Percentiles rank a stretch among this genome's conserved stretches.
Evolutionary conservation across 768 basidiomycete species (phyloP).

Genomic region (Lentinula lateritia): DNA sequence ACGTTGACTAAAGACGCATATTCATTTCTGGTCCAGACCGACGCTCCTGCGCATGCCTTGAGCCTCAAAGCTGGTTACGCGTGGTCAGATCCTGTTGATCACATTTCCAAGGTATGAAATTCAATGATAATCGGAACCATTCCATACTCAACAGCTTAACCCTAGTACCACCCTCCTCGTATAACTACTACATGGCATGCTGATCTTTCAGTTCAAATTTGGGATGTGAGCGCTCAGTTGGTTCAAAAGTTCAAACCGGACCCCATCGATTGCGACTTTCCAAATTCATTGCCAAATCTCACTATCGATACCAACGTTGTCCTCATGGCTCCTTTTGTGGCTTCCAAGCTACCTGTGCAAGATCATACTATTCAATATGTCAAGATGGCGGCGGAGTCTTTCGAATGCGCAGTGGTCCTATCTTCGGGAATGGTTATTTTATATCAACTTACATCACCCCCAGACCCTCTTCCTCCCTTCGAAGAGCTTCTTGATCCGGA

Average conservation of each 20-base stretch:
- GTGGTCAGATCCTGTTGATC: slow-evolving; percentile 50
- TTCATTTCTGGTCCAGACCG: slow-evolving; percentile 28
- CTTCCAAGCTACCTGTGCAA: background rate
- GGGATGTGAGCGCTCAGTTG: slow-evolving; percentile 69
- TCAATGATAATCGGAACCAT: background rate
- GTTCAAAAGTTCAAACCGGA: slow-evolving; percentile 39
- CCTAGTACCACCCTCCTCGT: slow-evolving; percentile 56
- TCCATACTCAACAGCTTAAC: background rate
- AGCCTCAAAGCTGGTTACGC: slow-evolving; percentile 48
- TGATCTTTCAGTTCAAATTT: slow-evolving; percentile 64
- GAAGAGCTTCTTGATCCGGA: slow-evolving; percentile 36
- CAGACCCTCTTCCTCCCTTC: slow-evolving; percentile 11
- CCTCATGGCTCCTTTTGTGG: slow-evolving; percentile 37
- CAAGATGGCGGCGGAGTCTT: slow-evolving; percentile 46
- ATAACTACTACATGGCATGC: slow-evolving; percentile 59
- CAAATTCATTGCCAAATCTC: slow-evolving; percentile 54
- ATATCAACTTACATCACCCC: slow-evolving; percentile 27
- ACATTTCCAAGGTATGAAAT: slow-evolving; percentile 47
- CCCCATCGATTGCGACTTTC: slow-evolving; percentile 58
- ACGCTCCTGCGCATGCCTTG: slow-evolving; percentile 20
- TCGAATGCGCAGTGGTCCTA: slow-evolving; percentile 53
- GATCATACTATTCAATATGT: slow-evolving; percentile 32
- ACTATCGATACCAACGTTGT: slow-evolving; percentile 52
- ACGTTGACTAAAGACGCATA: slow-evolving; percentile 44
- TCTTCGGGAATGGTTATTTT: slow-evolving; percentile 53